Conservation (phyloP, 192 early-diverging fungal genomes). For the Coemansia sp. region DNA sequence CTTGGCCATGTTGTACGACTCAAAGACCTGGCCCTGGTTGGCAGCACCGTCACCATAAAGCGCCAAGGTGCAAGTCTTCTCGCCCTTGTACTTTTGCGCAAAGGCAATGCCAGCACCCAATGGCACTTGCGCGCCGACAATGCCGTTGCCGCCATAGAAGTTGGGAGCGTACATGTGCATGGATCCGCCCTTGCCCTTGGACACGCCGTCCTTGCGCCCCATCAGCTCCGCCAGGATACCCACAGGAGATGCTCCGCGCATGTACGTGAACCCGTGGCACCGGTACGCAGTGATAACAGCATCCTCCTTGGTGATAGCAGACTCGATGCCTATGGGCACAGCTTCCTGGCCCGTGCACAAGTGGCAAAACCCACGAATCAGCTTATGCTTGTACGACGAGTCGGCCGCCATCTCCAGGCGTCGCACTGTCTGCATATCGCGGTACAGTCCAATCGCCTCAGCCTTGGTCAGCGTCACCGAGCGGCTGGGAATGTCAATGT, state of each 20-base stretch:
- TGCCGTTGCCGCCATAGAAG: slow-evolving; percentile 99
- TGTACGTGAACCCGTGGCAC: slow-evolving; percentile 95
- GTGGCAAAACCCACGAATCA: slow-evolving; percentile 98
- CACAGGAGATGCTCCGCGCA: slow-evolving; percentile 70
- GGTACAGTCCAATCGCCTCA: slow-evolving; percentile 82
- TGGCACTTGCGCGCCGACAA: slow-evolving; percentile 95
- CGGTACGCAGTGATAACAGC: slow-evolving; percentile 96
- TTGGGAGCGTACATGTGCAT: slow-evolving; percentile 98
- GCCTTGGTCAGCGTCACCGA: slow-evolving; percentile 65
- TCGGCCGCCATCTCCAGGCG: slow-evolving; percentile 93
- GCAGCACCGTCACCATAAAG: slow-evolving; percentile 98
- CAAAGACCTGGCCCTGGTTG: slow-evolving; percentile 98
- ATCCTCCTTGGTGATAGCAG: slow-evolving; percentile 86
- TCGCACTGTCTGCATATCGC: slow-evolving; percentile 84
- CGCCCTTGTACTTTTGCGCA: slow-evolving; percentile 86
- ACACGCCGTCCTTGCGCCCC: slow-evolving; percentile 82
- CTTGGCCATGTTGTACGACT: slow-evolving; percentile 99
- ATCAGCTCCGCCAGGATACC: slow-evolving; percentile 77
- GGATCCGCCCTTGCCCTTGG: slow-evolving; percentile 97
- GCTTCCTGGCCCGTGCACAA: slow-evolving; percentile 97
- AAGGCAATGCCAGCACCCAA: slow-evolving; percentile 85
- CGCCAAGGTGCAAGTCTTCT: slow-evolving; percentile 79
- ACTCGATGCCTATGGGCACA: slow-evolving; percentile 89
- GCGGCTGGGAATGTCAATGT: slow-evolving; percentile 70
- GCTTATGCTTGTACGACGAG: slow-evolving; percentile 92